Base-by-base conservation (phyloP, 768 basidiomycete species). In the Thelephora ganbajun region DNA sequence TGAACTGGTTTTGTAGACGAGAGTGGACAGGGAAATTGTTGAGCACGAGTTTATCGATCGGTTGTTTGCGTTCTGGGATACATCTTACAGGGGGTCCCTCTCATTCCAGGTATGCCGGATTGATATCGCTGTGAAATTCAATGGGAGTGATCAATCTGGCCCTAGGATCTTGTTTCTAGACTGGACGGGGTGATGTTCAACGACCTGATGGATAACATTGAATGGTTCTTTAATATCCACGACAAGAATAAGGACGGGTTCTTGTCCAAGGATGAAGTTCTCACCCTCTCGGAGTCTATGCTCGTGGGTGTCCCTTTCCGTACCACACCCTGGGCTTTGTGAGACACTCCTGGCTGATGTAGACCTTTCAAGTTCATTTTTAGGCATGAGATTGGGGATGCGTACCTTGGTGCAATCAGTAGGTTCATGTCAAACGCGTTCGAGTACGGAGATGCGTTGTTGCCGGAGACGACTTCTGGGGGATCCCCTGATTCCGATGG, bases 361-460 rank as follows among this genome's bases (percentile, higher is more conserved):
- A 12, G 19, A 30, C 6, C 20, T 30, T 33, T 2, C 9, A 58
- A 97, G 93, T 97, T 97, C 65, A 96, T 98, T 53, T 99, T 99
- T 77, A 83, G 96, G 12, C 89, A 81, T 62, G 96, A 99, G 64
- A 73, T 91, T 11, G 96, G 96, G 2, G 96, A 99, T 62, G 87
- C 90, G 3, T 99, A 94, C 60, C 72, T 99, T 19, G 96, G 92
- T 1, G 90, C 94, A 19, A 87, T 99, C 53, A 93, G 90, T 54
- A 82, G 91, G 36, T 94, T 97, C 61, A 93, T 98, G 82, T 85
- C 92, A 35, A 98, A 99, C 57, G 90, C 94, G 0, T 99, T 97
- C 57, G 96, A 99, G 59, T 97, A 93, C 49, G 96, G 92, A 2
- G 92, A 96, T 65, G 83, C 90, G n/a, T 71, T 90, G n/a, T 66